Evolutionary conservation across 2,329 filamentous ascomycete species (phyloP).

Genomic region (Cercospora zeina): DNA sequence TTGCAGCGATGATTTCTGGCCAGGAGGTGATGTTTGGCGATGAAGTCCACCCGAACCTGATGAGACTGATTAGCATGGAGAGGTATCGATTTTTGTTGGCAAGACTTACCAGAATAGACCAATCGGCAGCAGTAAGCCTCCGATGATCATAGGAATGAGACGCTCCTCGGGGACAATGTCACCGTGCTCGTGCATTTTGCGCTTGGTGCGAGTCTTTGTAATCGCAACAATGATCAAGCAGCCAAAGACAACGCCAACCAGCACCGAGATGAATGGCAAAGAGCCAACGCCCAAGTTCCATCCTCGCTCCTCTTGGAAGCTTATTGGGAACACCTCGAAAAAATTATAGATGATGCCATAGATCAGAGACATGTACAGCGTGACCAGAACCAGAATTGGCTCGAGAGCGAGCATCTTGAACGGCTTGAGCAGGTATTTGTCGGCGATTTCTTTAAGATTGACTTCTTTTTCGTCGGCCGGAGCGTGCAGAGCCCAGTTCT

Average conservation of each 20-base stretch:
- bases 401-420: conserved; percentile 38
- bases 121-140: conserved; percentile 45
- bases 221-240: conserved; percentile 26
- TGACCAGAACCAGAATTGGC: conserved; percentile 55
- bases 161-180: conserved; percentile 46
- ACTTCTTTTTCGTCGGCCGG: conserved; percentile 47
- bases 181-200: conserved; percentile 25
- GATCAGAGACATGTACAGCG: conserved; percentile 38
- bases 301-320: conserved; percentile 34
- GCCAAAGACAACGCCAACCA: conserved; percentile 33
- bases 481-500: conserved; percentile 34
- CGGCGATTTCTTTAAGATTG: conserved; percentile 49
- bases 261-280: conserved; percentile 33
- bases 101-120: conserved; percentile 46
- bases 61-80: neutral
- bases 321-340: conserved; percentile 38
- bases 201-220: conserved; percentile 31
- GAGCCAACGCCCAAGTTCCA: conserved; percentile 33
- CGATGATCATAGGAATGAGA: conserved; percentile 49
- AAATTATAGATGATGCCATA: conserved; percentile 38
- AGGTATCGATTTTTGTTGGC: neutral
- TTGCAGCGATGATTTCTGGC: conserved; percentile 44
- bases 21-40: conserved; percentile 44
- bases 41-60: conserved; percentile 46
- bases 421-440: conserved; percentile 57